phyloP scores from a whole-genome alignment of 768 basidiomycete species.

The Lactarius vividus region DNA sequence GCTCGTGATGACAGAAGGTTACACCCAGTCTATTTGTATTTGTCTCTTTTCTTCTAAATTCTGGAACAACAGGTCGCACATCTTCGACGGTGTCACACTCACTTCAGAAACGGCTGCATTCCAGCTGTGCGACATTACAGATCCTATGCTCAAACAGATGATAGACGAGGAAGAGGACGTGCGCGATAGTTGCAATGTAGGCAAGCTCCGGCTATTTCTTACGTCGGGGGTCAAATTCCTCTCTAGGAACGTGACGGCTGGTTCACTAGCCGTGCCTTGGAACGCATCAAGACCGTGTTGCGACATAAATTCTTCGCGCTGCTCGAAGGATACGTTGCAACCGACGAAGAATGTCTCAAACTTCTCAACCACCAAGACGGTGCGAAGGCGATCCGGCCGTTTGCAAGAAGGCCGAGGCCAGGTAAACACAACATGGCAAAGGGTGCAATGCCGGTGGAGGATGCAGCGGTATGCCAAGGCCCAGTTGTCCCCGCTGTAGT shows the following conservation, averaged over 20 bases:
- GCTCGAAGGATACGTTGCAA: slow-evolving; percentile 65
- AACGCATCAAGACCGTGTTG: slow-evolving; percentile 80
- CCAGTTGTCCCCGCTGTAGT: not conserved
- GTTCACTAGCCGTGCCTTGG: slow-evolving; percentile 74
- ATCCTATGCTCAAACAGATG: slow-evolving; percentile 79
- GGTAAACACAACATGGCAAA: slow-evolving; percentile 90
- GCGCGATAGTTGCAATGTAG: slow-evolving; percentile 71
- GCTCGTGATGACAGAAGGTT: slow-evolving; percentile 28
- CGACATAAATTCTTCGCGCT: slow-evolving; percentile 84
- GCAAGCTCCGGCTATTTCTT: slow-evolving; percentile 33
- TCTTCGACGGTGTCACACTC: slow-evolving; percentile 83
- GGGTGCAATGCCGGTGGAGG: slow-evolving; percentile 76
- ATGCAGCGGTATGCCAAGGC: slow-evolving; percentile 62
- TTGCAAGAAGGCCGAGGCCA: slow-evolving; percentile 53
- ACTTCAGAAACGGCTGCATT: slow-evolving; percentile 88
- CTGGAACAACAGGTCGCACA: slow-evolving; percentile 50
- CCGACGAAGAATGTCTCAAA: slow-evolving; percentile 69
- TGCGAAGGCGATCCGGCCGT: slow-evolving; percentile 38
- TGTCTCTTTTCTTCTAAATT: not conserved
- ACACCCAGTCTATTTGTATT: slow-evolving; percentile 22
- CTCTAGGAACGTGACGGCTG: slow-evolving; percentile 81
- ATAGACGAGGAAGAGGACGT: slow-evolving; percentile 71
- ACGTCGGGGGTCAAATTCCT: slow-evolving; percentile 9
- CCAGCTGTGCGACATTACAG: slow-evolving; percentile 89
- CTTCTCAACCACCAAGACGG: slow-evolving; percentile 46